Conservation (phyloP, 306 rosid species). For the Dalbergia cultrata region DNA sequence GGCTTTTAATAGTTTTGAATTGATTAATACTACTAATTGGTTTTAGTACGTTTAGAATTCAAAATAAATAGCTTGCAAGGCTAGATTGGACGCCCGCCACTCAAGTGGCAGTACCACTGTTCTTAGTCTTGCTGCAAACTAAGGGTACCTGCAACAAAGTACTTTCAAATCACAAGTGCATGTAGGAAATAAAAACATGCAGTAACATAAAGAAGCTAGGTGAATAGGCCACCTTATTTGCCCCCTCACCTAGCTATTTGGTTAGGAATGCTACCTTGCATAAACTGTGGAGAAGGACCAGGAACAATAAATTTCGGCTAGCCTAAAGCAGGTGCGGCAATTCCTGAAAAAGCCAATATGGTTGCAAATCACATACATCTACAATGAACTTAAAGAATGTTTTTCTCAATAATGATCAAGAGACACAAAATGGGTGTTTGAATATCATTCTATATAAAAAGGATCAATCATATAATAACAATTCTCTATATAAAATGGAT, state of each 20-base stretch:
- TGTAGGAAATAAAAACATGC: constrained; percentile 30
- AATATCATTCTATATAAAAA: constrained; percentile 20
- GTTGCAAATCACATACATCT: constrained; percentile 27
- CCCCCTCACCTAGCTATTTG: constrained; percentile 84
- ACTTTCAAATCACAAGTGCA: constrained; percentile 35
- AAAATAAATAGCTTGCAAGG: constrained; percentile 93
- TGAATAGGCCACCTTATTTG: constrained; percentile 68
- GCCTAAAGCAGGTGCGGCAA: constrained; percentile 79
- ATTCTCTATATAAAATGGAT: no score
- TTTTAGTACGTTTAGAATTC: constrained; percentile 98
- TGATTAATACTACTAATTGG: no score
- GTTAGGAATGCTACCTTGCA: constrained; percentile 86
- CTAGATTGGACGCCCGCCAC: constrained; percentile 96
- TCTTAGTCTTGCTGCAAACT: constrained; percentile 99
- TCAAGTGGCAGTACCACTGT: constrained; percentile 96
- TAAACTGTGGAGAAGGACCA: constrained; percentile 75
- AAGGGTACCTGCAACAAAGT: constrained; percentile 67
- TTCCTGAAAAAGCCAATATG: constrained; percentile 59
- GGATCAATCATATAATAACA: no score
- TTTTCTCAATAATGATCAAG: constrained; percentile 10
- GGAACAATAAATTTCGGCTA: constrained; percentile 84
- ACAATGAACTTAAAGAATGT: no score
- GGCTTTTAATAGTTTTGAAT: no score
- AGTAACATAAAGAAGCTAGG: neutral
- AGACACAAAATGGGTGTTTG: neutral